These are phyloP conservation scores for Ascocoryne sarcoides DNA, from an alignment of 2,329 filamentous ascomycete species.

Conservation along the genomic window DNA sequence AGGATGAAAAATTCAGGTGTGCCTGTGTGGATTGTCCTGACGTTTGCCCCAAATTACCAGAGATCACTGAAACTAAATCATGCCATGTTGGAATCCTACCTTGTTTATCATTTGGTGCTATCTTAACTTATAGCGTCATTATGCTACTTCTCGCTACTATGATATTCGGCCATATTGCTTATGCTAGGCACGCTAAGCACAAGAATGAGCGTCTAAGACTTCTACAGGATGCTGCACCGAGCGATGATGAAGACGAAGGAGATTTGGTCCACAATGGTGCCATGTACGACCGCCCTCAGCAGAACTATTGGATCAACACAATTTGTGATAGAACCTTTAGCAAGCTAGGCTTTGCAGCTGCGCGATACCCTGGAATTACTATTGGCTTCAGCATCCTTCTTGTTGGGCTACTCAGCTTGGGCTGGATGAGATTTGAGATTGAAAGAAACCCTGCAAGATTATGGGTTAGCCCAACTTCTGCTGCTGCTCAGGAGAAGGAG, in stretches of 20 bases:
- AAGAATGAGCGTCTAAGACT: constrained; percentile 78
- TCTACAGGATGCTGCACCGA: constrained; percentile 72
- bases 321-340: constrained; percentile 74
- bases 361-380: constrained; percentile 75
- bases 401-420: constrained; percentile 71
- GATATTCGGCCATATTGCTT: constrained; percentile 66
- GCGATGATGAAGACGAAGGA: constrained; percentile 90
- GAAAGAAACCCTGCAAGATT: constrained; percentile 84
- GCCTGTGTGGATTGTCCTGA: constrained; percentile 88
- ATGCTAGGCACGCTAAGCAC: constrained; percentile 61
- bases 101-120: constrained; percentile 86
- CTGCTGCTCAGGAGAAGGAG: constrained; percentile 82
- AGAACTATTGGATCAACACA: constrained; percentile 75
- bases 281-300: constrained; percentile 69
- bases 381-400: constrained; percentile 68
- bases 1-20: constrained; percentile 77
- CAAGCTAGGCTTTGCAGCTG: constrained; percentile 69
- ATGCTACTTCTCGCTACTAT: constrained; percentile 58
- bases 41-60: constrained; percentile 75
- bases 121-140: constrained; percentile 74
- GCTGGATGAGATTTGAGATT: constrained; percentile 82
- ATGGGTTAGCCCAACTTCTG: constrained; percentile 93
- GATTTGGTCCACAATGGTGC: constrained; percentile 70
- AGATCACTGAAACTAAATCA: constrained; percentile 57
- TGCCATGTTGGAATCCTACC: constrained; percentile 85